These are phyloP conservation scores for Chlamydomonas reinhardtii DNA, from an alignment of 163 green algal species.

Conservation along the genomic window DNA sequence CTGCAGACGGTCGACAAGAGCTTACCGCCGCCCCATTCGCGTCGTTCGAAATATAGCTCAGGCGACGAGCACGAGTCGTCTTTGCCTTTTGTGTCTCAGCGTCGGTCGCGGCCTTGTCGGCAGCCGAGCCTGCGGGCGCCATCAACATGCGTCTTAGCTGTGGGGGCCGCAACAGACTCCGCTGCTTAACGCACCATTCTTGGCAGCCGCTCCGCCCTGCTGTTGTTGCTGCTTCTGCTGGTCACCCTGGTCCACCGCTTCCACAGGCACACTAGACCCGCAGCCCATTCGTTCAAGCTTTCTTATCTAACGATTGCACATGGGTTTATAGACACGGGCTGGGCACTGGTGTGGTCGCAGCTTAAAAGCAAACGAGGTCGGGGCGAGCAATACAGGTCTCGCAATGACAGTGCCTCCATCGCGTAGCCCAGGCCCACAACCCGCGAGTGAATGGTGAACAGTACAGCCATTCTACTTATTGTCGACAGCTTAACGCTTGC, in stretches of 20 bases:
- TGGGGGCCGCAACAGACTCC: background rate
- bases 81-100: constrained; percentile 29
- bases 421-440: too few species aligned
- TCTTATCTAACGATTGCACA: background rate
- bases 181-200: background rate
- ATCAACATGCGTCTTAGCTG: background rate
- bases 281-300: constrained; percentile 27
- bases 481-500: too few species aligned
- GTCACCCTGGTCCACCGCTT: constrained; percentile 20
- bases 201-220: background rate
- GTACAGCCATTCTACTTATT: too few species aligned
- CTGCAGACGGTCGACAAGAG: background rate
- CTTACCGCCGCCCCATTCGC: constrained; percentile 48
- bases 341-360: too few species aligned
- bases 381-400: too few species aligned
- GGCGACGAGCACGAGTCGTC: constrained; percentile 34
- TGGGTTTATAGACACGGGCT: background rate
- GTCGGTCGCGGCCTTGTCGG: constrained; percentile 1
- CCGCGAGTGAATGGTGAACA: too few species aligned
- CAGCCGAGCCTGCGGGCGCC: constrained; percentile 9
- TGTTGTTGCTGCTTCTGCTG: constrained; percentile 7
- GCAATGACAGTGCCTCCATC: too few species aligned
- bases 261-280: constrained; percentile 25
- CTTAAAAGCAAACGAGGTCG: too few species aligned
- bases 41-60: constrained; percentile 52